phyloP scores from a whole-genome alignment of 768 basidiomycete genomes.

The Antrodiella citrinella region DNA sequence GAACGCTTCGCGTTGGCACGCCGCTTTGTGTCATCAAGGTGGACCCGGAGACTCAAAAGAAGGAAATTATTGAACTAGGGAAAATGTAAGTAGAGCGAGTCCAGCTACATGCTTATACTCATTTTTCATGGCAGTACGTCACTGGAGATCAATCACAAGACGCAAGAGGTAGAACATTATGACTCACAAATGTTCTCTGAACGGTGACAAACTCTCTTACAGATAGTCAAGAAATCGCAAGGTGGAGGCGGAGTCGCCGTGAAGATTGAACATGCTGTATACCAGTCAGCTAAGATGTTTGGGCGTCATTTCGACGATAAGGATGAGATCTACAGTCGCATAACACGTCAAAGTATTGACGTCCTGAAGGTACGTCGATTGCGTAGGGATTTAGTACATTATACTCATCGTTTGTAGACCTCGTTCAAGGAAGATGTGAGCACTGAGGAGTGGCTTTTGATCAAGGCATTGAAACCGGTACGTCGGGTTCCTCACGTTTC shows the following conservation, averaged over 20 bases:
- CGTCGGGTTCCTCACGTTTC: constrained; percentile 17
- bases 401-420: constrained; percentile 40
- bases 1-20: constrained; percentile 83
- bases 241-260: constrained; percentile 96
- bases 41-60: constrained; percentile 83
- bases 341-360: constrained; percentile 91
- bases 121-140: constrained; percentile 57
- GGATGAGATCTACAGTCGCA: constrained; percentile 86
- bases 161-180: constrained; percentile 51
- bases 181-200: too few relatives aligned
- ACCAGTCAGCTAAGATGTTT: constrained; percentile 92
- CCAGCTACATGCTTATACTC: background rate
- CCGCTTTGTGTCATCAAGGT: constrained; percentile 91
- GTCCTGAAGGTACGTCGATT: constrained; percentile 70
- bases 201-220: too few relatives aligned
- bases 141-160: constrained; percentile 95
- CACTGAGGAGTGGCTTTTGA: constrained; percentile 89
- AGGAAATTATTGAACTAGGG: constrained; percentile 85
- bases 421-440: constrained; percentile 86
- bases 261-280: constrained; percentile 96
- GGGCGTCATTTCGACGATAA: constrained; percentile 95
- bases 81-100: constrained; percentile 86
- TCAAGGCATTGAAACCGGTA: constrained; percentile 80
- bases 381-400: too few relatives aligned
- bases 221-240: constrained; percentile 90